Evolutionary conservation across 306 rosid species (phyloP), one percentile per base, ranked within the genome.

Genomic region (Dicorynia guianensis): DNA sequence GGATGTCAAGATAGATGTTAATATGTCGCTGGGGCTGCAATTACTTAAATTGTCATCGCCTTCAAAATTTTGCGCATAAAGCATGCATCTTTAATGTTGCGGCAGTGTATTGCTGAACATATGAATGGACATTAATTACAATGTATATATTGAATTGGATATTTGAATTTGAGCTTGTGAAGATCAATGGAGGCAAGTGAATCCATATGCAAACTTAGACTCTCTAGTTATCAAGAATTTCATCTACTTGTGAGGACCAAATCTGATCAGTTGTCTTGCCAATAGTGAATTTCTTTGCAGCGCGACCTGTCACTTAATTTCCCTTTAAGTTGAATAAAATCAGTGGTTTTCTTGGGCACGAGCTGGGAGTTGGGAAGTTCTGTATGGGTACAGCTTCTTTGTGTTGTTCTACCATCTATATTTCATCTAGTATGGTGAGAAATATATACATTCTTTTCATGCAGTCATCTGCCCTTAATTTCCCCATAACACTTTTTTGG

Each of bases 121-220:
- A 25, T 25, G 30, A 25, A 25, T 25, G 30, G 30, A 25, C 30
- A 25, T 25, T 25, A 25, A 25, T 25, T 1, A 25, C 30, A 25
- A 25, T 12, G 75, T 35, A 61, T 35, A 15, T 36, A 20, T 7
- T 58, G 53, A 50, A 73, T 38, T 46, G 8, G 55, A 62, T 25
- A 17, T 72, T 63, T 62, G 42, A 62, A 5, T 15, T 64, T 72
- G 56, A 12, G 70, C 58, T 73, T 57, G 46, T 71, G 44, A 25
- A 25, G 30, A 25, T 25, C 30, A 25, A 25, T 25, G 30, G 30
- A 25, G 34, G 57, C 34, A 4, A 36, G 46, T 55, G 78, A 11
- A 52, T 3, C 48, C 49, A 47, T 63, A 2, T 57, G 72, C 42
- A 12, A 44, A 53, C 48, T 14, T 36, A 6, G 47, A 66, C 47